These are phyloP conservation scores for Fusarium sarcochroum DNA, from an alignment of 2,329 filamentous ascomycete species.

Conservation along the genomic window DNA sequence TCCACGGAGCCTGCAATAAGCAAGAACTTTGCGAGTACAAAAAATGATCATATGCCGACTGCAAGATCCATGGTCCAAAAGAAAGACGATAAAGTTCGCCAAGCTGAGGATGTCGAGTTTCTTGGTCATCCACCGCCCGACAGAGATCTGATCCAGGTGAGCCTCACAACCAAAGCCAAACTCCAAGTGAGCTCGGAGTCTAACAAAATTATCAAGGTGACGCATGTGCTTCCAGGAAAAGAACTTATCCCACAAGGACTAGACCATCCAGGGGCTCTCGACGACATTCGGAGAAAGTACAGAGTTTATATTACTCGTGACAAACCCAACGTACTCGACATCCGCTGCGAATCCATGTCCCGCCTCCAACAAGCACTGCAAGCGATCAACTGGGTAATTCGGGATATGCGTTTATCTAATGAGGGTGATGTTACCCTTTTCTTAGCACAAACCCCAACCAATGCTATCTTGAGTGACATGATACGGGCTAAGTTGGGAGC, in stretches of 20 bases:
- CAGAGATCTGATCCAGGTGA: constrained; percentile 46
- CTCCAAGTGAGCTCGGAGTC: neutral
- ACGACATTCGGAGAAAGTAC: constrained; percentile 49
- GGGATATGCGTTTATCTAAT: constrained; percentile 51
- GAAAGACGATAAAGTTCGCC: constrained; percentile 31
- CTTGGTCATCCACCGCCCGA: constrained; percentile 45
- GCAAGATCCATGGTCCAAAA: constrained; percentile 44
- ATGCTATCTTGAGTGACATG: constrained; percentile 15
- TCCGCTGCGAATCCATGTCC: constrained; percentile 44
- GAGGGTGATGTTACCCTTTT: constrained; percentile 45
- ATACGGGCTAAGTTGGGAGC: constrained; percentile 45
- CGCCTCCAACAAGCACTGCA: constrained; percentile 48
- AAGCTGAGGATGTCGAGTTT: constrained; percentile 41
- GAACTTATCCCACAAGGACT: constrained; percentile 48
- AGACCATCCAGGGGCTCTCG: constrained; percentile 41
- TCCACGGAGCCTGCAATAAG: neutral
- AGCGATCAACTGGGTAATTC: constrained; percentile 51
- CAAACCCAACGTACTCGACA: constrained; percentile 46
- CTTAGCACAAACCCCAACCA: constrained; percentile 48
- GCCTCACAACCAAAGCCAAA: neutral
- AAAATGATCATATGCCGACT: constrained; percentile 25
- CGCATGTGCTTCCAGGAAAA: constrained; percentile 51
- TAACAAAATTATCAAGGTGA: constrained; percentile 21
- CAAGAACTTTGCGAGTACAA: constrained; percentile 9
- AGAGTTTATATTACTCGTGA: constrained; percentile 52